Conservation (phyloP, 192 early-diverging fungal genomes). For the Spizellomyces punctatus region DNA sequence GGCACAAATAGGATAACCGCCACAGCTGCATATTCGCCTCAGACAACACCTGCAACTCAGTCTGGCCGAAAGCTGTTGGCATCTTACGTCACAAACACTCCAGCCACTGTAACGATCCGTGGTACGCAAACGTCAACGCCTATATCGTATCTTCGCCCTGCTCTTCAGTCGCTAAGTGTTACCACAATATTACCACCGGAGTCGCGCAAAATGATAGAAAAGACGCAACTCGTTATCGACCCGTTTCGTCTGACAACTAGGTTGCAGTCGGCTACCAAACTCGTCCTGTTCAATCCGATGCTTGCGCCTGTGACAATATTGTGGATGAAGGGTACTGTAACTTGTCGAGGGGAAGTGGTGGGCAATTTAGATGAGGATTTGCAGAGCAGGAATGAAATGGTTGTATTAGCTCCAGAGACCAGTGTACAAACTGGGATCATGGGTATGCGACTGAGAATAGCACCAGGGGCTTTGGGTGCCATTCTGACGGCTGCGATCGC, state of each 20-base stretch:
- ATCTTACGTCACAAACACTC: constrained; percentile 12
- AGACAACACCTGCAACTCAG: not conserved
- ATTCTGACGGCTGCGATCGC: constrained; percentile 14
- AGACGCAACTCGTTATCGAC: constrained; percentile 28
- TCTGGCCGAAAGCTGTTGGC: constrained; percentile 23
- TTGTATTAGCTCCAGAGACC: constrained; percentile 9
- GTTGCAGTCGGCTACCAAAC: constrained; percentile 12
- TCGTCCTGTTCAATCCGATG: constrained; percentile 27
- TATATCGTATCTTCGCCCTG: constrained; percentile 21
- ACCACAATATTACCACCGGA: constrained; percentile 22
- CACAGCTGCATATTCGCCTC: constrained; percentile 13
- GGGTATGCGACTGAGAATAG: constrained; percentile 23
- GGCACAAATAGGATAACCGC: constrained; percentile 12
- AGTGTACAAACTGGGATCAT: constrained; percentile 11
- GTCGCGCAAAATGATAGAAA: constrained; percentile 22
- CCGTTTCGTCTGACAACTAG: constrained; percentile 17
- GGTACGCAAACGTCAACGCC: constrained; percentile 19
- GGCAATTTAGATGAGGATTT: constrained; percentile 25
- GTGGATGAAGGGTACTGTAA: constrained; percentile 31
- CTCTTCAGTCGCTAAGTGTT: constrained; percentile 12
- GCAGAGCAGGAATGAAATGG: not conserved
- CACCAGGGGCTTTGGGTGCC: constrained; percentile 9
- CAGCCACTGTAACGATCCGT: constrained; percentile 5
- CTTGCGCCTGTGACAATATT: constrained; percentile 19
- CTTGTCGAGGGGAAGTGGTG: constrained; percentile 19